Evolutionary conservation across 768 basidiomycete species (phyloP), one percentile per base, ranked within the genome.

Genomic region (Boletus sp.): DNA sequence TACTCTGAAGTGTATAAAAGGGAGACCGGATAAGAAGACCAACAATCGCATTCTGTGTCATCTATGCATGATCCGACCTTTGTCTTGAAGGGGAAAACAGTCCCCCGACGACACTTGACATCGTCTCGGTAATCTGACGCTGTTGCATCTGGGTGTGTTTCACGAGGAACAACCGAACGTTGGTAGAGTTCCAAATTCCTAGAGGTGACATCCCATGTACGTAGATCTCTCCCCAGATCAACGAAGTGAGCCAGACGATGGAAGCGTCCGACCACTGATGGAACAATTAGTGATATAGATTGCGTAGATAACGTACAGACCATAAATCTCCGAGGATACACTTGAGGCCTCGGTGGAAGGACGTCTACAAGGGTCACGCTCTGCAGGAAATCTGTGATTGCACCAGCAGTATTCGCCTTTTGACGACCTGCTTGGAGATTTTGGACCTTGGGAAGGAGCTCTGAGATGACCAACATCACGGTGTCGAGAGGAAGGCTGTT

Each of bases 201-300:
- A 93, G 75, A 1, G 89, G 88, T 2, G 86, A 83, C 83, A 95
- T 89, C 6, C 87, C 89, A 44, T 88, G 86, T 21, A 97, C 88
- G 66, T 95, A 99, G 19, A 96, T 82, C 67, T 95, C 92, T 38
- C 97, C 95, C 94, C 96, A 99, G 21, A 95, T 85, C 50, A 98
- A 74, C 1, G 91, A 93, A 5, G 93, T 90, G 35, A 96, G 78
- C 96, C 97, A 98, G 17, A 94, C 80, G 55, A 89, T 77, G 3
- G 93, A 94, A 2, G 91, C 87, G 60, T 94, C 90, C 13, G 93
- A 90, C 94, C 94, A 97, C 91, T 95, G 53, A 9, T 43, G 11
- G 8, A 44, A 39, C 50, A 50, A 39, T 54, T 27, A 51, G 50
- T 45, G 33, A n/a, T 2, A 30, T 53, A 25, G 6, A 29, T 23